phyloP scores from a whole-genome alignment of 2,329 filamentous ascomycete genomes.

The Aspergillus hortae region DNA sequence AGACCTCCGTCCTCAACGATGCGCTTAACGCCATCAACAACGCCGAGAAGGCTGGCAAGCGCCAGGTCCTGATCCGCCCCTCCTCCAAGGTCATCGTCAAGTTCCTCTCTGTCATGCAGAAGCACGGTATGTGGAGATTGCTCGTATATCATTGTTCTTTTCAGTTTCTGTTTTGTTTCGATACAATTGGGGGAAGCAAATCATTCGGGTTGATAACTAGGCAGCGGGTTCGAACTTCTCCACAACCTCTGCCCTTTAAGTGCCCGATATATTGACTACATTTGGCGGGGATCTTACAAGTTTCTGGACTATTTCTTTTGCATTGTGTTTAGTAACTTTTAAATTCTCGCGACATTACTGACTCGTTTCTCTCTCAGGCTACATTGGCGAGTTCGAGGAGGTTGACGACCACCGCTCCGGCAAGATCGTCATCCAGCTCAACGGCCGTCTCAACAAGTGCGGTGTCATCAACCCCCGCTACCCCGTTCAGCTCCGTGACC shows the following conservation, averaged over 20 bases:
- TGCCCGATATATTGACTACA: slow-evolving; percentile 85
- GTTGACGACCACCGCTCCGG: slow-evolving; percentile 98
- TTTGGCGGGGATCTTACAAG: slow-evolving; percentile 91
- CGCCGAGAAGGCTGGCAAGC: slow-evolving; percentile 99
- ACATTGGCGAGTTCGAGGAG: slow-evolving; percentile 99
- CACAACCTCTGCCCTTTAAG: slow-evolving; percentile 99
- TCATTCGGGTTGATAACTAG: slow-evolving; percentile 98
- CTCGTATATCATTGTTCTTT: slow-evolving; percentile 39
- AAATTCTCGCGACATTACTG: slow-evolving; percentile 83
- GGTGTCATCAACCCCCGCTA: slow-evolving; percentile 99
- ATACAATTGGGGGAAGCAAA: not conserved
- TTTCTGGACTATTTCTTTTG: slow-evolving; percentile 61
- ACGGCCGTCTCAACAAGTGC: slow-evolving; percentile 98
- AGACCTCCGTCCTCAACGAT: slow-evolving; percentile 99
- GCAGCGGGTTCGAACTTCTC: slow-evolving; percentile 76
- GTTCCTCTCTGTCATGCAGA: slow-evolving; percentile 99
- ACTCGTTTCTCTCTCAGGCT: slow-evolving; percentile 62
- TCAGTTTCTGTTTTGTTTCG: not conserved
- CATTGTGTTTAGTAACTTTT: slow-evolving; percentile 82
- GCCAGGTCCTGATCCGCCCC: slow-evolving; percentile 96
- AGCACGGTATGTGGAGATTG: slow-evolving; percentile 75
- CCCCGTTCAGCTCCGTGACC: slow-evolving; percentile 95
- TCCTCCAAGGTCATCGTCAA: slow-evolving; percentile 99
- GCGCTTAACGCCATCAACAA: slow-evolving; percentile 99
- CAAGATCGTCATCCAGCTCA: slow-evolving; percentile 99